Conservation (phyloP, 805 yeast genomes). For the Spathaspora boniae region DNA sequence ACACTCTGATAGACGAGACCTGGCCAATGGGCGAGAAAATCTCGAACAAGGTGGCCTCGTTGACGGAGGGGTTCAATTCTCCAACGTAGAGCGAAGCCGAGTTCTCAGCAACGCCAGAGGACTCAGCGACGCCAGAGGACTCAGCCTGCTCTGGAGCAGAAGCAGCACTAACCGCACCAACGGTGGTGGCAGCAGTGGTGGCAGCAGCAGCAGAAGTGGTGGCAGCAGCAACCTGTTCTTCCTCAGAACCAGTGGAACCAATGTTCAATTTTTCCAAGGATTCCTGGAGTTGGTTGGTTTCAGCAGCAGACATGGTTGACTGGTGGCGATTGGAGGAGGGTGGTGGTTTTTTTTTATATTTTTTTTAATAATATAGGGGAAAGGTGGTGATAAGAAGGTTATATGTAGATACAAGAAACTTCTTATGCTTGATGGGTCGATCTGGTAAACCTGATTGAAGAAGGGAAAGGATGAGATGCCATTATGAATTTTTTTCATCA, state of each 20-base stretch:
- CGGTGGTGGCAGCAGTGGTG: constrained; percentile 22
- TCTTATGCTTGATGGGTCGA: no score
- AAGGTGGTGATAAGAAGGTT: constrained; percentile 1
- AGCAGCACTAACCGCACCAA: no score
- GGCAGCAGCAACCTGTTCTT: constrained; percentile 14
- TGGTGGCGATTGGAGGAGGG: neutral
- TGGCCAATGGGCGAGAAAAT: constrained; percentile 92
- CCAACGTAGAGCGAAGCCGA: constrained; percentile 95
- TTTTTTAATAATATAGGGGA: constrained; percentile 1
- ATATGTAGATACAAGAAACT: neutral
- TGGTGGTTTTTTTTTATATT: constrained; percentile 5
- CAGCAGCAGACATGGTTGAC: constrained; percentile 16
- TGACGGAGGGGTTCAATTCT: constrained; percentile 87
- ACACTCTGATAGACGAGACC: constrained; percentile 95
- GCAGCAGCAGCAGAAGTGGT: constrained; percentile 26
- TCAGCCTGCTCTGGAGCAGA: constrained; percentile 27
- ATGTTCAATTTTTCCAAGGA: constrained; percentile 47
- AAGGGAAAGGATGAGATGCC: no score
- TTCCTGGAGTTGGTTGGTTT: constrained; percentile 44
- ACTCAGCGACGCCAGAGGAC: constrained; percentile 14
- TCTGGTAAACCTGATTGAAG: no score
- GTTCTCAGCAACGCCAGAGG: constrained; percentile 36
- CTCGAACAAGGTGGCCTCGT: constrained; percentile 93
- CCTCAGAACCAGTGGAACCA: constrained; percentile 34
- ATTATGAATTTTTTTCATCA: no score